Evolutionary conservation across 2,329 filamentous ascomycete genomes (phyloP), one percentile per base, ranked within the genome.

Genomic region (Neoascochyta sp.): DNA sequence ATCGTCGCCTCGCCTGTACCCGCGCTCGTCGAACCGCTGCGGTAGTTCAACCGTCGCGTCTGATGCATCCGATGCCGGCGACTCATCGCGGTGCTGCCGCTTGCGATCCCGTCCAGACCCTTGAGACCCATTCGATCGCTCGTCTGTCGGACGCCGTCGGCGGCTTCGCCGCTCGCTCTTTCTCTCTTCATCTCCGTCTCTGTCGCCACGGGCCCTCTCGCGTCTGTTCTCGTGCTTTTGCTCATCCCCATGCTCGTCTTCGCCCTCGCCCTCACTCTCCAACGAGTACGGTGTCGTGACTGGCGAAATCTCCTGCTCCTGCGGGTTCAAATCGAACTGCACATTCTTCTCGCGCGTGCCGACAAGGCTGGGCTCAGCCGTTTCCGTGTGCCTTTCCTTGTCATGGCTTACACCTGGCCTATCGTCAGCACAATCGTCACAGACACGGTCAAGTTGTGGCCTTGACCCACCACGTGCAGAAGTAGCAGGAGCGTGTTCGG

Each of bases 301-400:
- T 3, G 40, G 39, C 12, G 45, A 41, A 11, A 51, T 43, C 11
- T 45, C 43, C 29, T 34, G 27, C 27, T 56, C 56, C 20, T 53
- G 47, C 16, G 55, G 52, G 9, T 52, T 52, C 26, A 63, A 43
- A 36, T 64, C 52, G 30, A 66, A 66, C 27, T 64, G 51, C n/a
- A 66, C 63, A n/a, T 44, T 54, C 36, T 62, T 62, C 27, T 50
- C 46, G 11, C 38, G 26, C 12, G 32, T 29, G 19, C 38, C 27
- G 22, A 45, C 17, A 15, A 52, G 39, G 42, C 30, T 29, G 42
- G 46, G 22, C 43, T 38, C 8, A 26, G 43, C 17, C 25, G 34
- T 16, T 33, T 41, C 7, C 21, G 36, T 11, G 25, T 33, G 26
- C 27, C 16, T 11, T 5, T 32, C 16, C 13, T 22, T 25, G 10